Evolutionary conservation across 225 moss, liverwort and hornwort genomes (phyloP).

Genomic region (Takakia lepidozioides): DNA sequence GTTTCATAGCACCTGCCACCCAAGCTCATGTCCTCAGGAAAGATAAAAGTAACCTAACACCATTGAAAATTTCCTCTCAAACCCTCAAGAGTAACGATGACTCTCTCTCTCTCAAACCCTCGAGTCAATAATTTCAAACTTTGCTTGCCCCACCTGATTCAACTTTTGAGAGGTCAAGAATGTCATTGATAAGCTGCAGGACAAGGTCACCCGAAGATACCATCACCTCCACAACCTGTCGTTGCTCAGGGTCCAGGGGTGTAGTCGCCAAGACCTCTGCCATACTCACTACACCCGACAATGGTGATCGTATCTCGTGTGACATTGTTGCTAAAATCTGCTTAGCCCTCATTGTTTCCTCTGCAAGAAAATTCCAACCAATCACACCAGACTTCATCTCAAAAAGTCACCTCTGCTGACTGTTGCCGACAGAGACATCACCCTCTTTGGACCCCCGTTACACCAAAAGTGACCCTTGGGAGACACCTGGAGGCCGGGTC

Average conservation of each 20-base stretch:
- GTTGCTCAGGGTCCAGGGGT: slow-evolving; percentile 70
- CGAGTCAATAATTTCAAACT: too few species aligned
- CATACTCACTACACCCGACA: slow-evolving; percentile 83
- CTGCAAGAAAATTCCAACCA: slow-evolving; percentile 19
- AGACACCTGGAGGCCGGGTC: too few species aligned
- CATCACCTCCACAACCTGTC: slow-evolving; percentile 79
- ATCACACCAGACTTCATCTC: not conserved
- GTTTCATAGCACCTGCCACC: slow-evolving; percentile 72
- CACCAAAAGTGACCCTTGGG: too few species aligned
- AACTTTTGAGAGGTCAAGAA: slow-evolving; percentile 84
- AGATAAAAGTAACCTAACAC: too few species aligned
- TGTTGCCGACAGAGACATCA: too few species aligned
- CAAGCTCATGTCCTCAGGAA: too few species aligned
- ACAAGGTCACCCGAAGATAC: slow-evolving; percentile 85
- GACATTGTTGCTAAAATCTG: slow-evolving; percentile 93
- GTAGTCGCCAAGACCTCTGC: slow-evolving; percentile 77
- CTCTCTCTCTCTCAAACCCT: too few species aligned
- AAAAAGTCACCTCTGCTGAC: too few species aligned
- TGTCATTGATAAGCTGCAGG: slow-evolving; percentile 80
- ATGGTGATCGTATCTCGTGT: slow-evolving; percentile 82
- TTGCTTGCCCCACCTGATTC: slow-evolving; percentile 83
- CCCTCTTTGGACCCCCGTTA: too few species aligned
- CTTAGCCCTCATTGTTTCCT: slow-evolving; percentile 85
- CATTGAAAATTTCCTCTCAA: too few species aligned
- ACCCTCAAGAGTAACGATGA: too few species aligned